A percentile compares a stretch with the other conserved stretches of the same genome.
These are phyloP conservation scores for Darksidea phi DNA, from an alignment of 495 filamentous ascomycete genomes.

Conservation along the genomic window DNA sequence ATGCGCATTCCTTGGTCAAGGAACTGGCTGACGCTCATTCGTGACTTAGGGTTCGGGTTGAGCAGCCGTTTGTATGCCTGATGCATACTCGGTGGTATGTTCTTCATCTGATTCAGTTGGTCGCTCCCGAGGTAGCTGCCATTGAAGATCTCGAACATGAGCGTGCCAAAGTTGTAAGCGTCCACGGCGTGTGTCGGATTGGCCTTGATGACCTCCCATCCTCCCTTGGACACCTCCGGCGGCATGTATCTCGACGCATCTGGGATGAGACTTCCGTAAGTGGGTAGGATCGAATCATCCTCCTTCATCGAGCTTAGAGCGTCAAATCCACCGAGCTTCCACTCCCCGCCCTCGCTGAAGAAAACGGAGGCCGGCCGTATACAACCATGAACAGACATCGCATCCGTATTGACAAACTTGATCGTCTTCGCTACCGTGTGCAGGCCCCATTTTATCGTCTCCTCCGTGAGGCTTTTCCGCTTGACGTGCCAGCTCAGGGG, in stretches of 20 bases:
- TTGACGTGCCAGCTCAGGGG: constrained; percentile 85
- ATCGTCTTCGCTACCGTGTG: constrained; percentile 86
- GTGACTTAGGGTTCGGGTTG: constrained; percentile 82
- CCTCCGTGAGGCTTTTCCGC: constrained; percentile 75
- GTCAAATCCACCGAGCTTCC: constrained; percentile 94
- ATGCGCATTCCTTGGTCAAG: constrained; percentile 81
- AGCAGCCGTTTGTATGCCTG: constrained; percentile 83
- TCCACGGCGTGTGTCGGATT: constrained; percentile 79
- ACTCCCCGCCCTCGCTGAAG: constrained; percentile 92
- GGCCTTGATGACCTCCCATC: constrained; percentile 86
- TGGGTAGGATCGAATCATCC: constrained; percentile 87
- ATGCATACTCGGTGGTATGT: constrained; percentile 82
- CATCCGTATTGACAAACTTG: constrained; percentile 94
- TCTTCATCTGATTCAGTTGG: constrained; percentile 79
- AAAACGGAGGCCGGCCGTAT: constrained; percentile 82
- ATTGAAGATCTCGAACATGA: constrained; percentile 91
- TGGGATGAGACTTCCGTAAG: constrained; percentile 80
- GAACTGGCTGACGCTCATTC: constrained; percentile 81
- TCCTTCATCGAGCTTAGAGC: constrained; percentile 93
- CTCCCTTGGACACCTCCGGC: constrained; percentile 79
- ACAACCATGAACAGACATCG: constrained; percentile 82
- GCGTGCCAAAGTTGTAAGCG: constrained; percentile 77
- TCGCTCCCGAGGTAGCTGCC: constrained; percentile 68
- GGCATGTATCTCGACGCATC: constrained; percentile 78
- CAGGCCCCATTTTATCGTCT: constrained; percentile 94